Base-by-base conservation (phyloP, 345 rosid genomes). In the Lepidium sativum region DNA sequence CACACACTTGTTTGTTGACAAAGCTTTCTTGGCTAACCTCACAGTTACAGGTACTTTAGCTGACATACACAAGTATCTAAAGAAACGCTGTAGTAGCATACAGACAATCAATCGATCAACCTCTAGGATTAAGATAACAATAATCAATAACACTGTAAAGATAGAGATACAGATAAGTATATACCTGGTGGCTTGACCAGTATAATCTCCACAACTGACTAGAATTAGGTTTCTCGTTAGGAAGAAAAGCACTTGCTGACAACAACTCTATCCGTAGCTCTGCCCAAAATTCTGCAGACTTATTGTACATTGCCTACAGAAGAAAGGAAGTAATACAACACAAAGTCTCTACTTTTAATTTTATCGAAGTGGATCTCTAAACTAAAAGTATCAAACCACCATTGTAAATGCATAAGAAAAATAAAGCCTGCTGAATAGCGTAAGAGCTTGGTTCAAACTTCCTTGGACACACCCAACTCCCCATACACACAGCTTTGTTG, bases 121-220 rank as follows among this genome's bases (percentile, higher is more conserved):
- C 40, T 53, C 68, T 52, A 29, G 23, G 40, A 21, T 13, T 60
- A 53, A 69, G 61, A 53, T 52, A 68, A 8, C 55, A 61, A 23
- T 45, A 38, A 42, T 52, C 66, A 72, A 29, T 23, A 58, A 50
- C 37, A 64, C 13, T 38, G 17, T 38, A 40, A 32, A 57, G 37
- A 27, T 14, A 49, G 32, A 52, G 27, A 55, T 27, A 60, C 53
- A 44, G 49, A 59, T 54, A 60, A 60, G 34, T 15, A 44, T 50
- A 38, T 75, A 88, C 98, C 97, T 94, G 99, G 78, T 94, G 99
- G 77, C 97, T 83, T 56, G 99, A 87, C 99, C 99, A 94, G 77
- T 94, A 94, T 60, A 89, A 70, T 84, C 99, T 83, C 99, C 99
- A 94, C 60, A 94, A 65, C 71, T 94, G 99, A 80, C 96, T 87